Conservation (phyloP, 371 early-diverging fungal genomes). For the Zychaea mexicana region DNA sequence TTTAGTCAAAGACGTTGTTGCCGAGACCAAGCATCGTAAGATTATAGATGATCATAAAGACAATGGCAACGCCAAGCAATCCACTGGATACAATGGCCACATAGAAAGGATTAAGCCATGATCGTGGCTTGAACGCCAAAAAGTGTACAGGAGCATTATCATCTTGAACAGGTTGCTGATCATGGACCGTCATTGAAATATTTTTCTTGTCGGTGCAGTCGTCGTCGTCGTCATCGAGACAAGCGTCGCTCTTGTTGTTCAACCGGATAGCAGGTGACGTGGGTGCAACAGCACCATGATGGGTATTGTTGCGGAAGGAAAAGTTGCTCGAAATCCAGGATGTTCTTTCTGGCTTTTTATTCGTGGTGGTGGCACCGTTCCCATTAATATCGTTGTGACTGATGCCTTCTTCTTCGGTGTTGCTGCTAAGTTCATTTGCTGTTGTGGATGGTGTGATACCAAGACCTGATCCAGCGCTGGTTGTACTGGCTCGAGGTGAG, state of each 20-base stretch:
- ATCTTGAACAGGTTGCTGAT: no score
- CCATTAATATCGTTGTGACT: no score
- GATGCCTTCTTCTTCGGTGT: background rate
- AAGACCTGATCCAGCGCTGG: slow-evolving; percentile 8
- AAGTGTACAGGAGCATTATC: no score
- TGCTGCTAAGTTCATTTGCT: background rate
- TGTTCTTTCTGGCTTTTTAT: background rate
- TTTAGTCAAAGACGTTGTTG: slow-evolving; percentile 28
- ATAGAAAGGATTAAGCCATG: slow-evolving; percentile 37
- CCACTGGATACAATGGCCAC: slow-evolving; percentile 31
- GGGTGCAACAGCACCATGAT: background rate
- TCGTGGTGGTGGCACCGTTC: background rate
- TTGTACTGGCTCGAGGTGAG: slow-evolving; percentile 11
- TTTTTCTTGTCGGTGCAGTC: background rate
- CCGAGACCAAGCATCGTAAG: slow-evolving; percentile 34
- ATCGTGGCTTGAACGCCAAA: slow-evolving; percentile 29
- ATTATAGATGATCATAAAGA: slow-evolving; percentile 47
- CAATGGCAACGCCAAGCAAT: slow-evolving; percentile 23
- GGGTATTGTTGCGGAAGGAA: slow-evolving; percentile 3
- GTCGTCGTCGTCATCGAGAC: background rate
- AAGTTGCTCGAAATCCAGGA: slow-evolving; percentile 5
- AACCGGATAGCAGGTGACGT: background rate
- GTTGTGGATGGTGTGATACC: slow-evolving; percentile 13
- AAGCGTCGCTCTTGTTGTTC: background rate
- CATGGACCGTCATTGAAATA: background rate